These are phyloP conservation scores for Pogostemon cablin DNA, from an alignment of 257 asterid genomes.

Conservation along the genomic window DNA sequence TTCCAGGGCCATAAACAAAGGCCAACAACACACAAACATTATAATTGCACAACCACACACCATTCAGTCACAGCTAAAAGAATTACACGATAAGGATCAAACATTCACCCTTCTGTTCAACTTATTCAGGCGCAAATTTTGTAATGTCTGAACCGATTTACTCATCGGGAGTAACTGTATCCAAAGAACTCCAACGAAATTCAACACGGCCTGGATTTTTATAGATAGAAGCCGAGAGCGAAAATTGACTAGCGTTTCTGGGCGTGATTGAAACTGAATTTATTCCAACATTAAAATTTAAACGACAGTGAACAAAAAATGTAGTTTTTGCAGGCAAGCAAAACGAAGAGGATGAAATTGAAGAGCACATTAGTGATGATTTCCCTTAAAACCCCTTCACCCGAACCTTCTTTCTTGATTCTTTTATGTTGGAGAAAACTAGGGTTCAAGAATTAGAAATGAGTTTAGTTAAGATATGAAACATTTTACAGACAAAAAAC, in stretches of 20 bases:
- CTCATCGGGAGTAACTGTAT: constrained; percentile 43
- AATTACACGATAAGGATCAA: constrained; percentile 2
- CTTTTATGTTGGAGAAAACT: not conserved
- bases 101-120: constrained; percentile 42
- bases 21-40: too few relatives aligned
- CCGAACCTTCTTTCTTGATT: not conserved
- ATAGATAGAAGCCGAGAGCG: constrained; percentile 54
- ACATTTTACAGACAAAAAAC: not conserved
- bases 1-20: too few relatives aligned
- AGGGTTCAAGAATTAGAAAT: constrained; percentile 12
- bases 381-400: not conserved
- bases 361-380: constrained; percentile 53
- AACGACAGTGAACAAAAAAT: constrained; percentile 41
- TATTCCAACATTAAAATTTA: constrained; percentile 39
- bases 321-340: constrained; percentile 45
- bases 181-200: constrained; percentile 55
- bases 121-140: constrained; percentile 42
- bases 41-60: too few relatives aligned
- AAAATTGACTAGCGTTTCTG: constrained; percentile 38
- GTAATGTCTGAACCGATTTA: constrained; percentile 84
- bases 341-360: constrained; percentile 49
- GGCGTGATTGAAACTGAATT: constrained; percentile 43
- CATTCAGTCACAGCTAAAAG: too few relatives aligned
- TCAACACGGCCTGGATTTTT: constrained; percentile 39
- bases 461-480: not conserved